These are phyloP conservation scores for Hydnomerulius pinastri DNA, from an alignment of 768 basidiomycete species.

Conservation along the genomic window DNA sequence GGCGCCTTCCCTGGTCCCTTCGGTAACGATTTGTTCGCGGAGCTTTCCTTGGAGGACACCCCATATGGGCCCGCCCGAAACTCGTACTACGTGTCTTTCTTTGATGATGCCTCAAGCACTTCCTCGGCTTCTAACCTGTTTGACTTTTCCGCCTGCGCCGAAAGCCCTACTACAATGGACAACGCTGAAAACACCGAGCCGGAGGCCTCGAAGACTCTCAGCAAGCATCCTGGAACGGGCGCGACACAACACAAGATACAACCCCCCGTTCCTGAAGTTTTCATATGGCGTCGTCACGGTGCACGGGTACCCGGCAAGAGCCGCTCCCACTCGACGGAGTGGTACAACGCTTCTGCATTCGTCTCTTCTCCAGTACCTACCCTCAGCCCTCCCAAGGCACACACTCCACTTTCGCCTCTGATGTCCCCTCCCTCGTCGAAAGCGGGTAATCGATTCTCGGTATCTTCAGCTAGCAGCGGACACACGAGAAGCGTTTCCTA, in stretches of 20 bases:
- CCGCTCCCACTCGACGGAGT: constrained; percentile 7
- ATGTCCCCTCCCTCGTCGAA: not conserved
- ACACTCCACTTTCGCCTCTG: constrained; percentile 8
- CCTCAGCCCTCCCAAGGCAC: constrained; percentile 20
- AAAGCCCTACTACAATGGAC: not conserved
- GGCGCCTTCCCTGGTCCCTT: constrained; percentile 1
- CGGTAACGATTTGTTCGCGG: not conserved
- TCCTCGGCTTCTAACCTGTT: constrained; percentile 6
- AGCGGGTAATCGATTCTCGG: too few species aligned
- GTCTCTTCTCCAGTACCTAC: constrained; percentile 10
- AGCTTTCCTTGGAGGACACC: not conserved
- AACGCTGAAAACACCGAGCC: not conserved
- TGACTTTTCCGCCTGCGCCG: not conserved
- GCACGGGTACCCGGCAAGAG: constrained; percentile 18
- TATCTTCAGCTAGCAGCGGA: too few species aligned
- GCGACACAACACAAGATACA: not conserved
- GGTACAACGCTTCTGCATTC: constrained; percentile 18
- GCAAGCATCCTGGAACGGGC: not conserved
- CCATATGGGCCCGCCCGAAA: constrained; percentile 6
- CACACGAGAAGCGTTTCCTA: not conserved
- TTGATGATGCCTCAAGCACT: constrained; percentile 2
- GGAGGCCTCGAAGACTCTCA: not conserved
- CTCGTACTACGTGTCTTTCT: not conserved
- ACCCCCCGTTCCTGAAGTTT: constrained; percentile 8
- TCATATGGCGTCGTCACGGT: constrained; percentile 18